Evolutionary conservation across 2,329 filamentous ascomycete genomes (phyloP), one percentile per base, ranked within the genome.

Genomic region (Aspergillus transmontanensis): DNA sequence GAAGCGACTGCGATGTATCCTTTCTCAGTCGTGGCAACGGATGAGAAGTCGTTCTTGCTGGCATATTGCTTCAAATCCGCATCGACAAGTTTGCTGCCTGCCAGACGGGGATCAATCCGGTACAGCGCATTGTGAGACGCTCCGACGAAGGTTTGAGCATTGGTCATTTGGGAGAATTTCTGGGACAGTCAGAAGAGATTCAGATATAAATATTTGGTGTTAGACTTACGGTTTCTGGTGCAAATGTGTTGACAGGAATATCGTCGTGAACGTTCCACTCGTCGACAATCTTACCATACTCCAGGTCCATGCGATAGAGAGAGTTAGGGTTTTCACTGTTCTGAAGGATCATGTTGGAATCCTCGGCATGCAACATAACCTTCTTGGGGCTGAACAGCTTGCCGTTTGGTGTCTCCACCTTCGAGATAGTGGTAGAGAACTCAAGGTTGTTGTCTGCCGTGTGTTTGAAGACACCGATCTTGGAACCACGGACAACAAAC

Each of bases 231-330:
- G 90, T 97, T 78, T 97, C 94, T 0, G 95, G 95, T 0, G 92
- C 92, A 78, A 98, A 98, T 11, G 90, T 95, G 60, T 92, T 89
- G 65, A 98, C 92, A 0, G 92, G 90, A 60, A 99, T 97, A 75
- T 98, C 92, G 66, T 99, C 94, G 74, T 99, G 94, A 16, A 99
- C 87, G 71, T 97, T 97, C 95, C 95, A 99, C 79, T 99, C 95
- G 73, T 99, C 95, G 2, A 98, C 93, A 41, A 99, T 92, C 81
- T 97, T 98, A 69, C 95, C 95, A 71, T 96, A 96, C 78, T 99
- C 94, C 51, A 99, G 85, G 80, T 99, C 95, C 95, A 99, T 98
- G 53, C 92, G 92, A 77, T 94, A 99, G 1, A 99, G 85, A 58
- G 92, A 93, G 81, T 97, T 94, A 1, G 94, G 92, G 68, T 98